phyloP scores from a whole-genome alignment of 108 stramenopile genomes.

The Skeletonema costatum region DNA sequence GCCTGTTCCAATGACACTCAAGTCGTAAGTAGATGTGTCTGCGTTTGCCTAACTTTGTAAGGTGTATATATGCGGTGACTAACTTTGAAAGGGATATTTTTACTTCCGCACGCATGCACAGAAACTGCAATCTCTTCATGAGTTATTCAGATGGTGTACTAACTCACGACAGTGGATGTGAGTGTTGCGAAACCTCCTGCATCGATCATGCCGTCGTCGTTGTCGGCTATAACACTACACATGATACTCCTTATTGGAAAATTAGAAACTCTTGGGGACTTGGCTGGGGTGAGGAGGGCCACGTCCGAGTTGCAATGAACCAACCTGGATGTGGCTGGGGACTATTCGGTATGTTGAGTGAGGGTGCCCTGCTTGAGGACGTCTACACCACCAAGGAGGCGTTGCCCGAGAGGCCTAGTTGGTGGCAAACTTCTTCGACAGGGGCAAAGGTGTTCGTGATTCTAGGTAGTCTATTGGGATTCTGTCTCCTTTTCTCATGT shows the following conservation, averaged over 20 bases:
- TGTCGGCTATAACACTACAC: slow-evolving; percentile 76
- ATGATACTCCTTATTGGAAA: slow-evolving; percentile 58
- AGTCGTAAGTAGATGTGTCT: background rate
- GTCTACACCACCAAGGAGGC: slow-evolving; percentile 17
- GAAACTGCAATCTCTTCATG: slow-evolving; percentile 60
- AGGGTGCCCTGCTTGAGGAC: slow-evolving; percentile 36
- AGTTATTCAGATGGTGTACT: slow-evolving; percentile 82
- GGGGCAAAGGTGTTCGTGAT: slow-evolving; percentile 16
- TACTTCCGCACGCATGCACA: slow-evolving; percentile 25
- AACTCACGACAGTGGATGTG: slow-evolving; percentile 68
- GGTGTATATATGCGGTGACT: no score
- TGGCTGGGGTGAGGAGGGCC: slow-evolving; percentile 60
- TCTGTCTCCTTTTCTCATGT: background rate
- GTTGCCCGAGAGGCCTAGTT: slow-evolving; percentile 18
- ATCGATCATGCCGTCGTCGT: slow-evolving; percentile 88
- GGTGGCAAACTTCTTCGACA: slow-evolving; percentile 24
- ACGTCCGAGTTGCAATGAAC: slow-evolving; percentile 58
- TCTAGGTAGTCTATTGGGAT: slow-evolving; percentile 9
- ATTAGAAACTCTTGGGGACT: slow-evolving; percentile 51
- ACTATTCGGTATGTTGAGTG: slow-evolving; percentile 59
- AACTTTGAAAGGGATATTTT: no score
- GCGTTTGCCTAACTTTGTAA: no score
- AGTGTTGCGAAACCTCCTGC: slow-evolving; percentile 41
- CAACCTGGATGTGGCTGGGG: slow-evolving; percentile 41
- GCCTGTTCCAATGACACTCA: slow-evolving; percentile 48